Base-by-base conservation (phyloP, 73 alveolate genomes). In the Paramecium biaurelia region DNA sequence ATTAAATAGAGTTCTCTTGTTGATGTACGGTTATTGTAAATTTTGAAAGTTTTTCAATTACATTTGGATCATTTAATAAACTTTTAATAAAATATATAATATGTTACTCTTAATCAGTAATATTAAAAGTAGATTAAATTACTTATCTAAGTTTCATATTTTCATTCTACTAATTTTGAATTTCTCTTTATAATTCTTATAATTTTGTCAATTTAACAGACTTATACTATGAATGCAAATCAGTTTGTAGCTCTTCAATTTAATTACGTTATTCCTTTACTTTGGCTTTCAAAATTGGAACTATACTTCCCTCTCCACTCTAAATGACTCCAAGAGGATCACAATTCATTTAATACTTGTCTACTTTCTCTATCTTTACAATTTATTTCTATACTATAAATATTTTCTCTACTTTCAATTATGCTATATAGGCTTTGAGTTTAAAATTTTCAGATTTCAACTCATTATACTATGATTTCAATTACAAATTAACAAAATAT, bases 141-240 rank as follows among this genome's bases (percentile, higher is more conserved):
- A 79, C 42, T 79, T 79, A 43, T 42, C 14, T 79, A 9, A 79
- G 37, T 43, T 79, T 79, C 11, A 79, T 20, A 10, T 43, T 79
- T 45, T 79, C 90, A 79, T 79, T 42, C 28, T 79, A 79, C 7
- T 79, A 45, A 34, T 79, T 41, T 12, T 79, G 3, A 37, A 79
- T 79, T 15, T 42, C 90, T 42, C 56, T 79, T 42, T 79, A 41
- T 15, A 79, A 20, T 26, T 79, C 90, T 21, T 30, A 34, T 42
- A 79, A 45, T 79, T 38, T 23, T 20, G 90, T 79, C 18, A 79
- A 45, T 79, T 79, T 79, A 79, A 79, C 90, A 41, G 90, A 79
- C 43, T 79, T 79, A 23, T 20, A 79, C 47, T 79, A 42, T 26
- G n/a, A 10, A 20, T 45, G 37, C 21, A 79, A 24, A 79, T 79